Evolutionary conservation across 2,329 filamentous ascomycete genomes (phyloP), one percentile per base, ranked within the genome.

Genomic region (Tolypocladium tundrense): DNA sequence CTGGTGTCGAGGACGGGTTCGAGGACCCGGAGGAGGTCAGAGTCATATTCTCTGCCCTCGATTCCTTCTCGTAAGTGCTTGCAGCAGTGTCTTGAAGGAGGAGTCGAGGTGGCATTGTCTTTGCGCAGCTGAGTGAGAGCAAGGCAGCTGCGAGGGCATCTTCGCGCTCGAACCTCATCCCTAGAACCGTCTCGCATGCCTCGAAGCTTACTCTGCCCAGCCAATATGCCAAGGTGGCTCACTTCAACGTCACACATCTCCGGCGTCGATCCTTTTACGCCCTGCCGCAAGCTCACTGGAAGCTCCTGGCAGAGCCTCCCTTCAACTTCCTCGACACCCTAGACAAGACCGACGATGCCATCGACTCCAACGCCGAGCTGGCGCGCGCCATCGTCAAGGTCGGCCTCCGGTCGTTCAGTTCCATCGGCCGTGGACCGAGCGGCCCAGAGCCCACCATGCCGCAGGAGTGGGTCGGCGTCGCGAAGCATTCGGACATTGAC

Each of bases 261-360:
- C 87, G 94, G 27, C 86, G 95, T 35, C 91, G 94, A 72, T 88
- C 91, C 16, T 97, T 99, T 73, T 99, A 97, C 71, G 89, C 91
- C 10, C 80, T 99, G 7, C 91, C 93, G 1, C 85, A 87, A 59
- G 77, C 81, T 1, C 92, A 99, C 70, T 94, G 91, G 86, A 83
- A 88, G 67, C 81, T 96, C 68, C 82, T 99, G 1, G 86, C 91
- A 0, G 81, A 81, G 5, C 86, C 89, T 0, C 93, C 92, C 0
- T 95, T 97, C 76, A 88, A 85, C 59, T 85, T 94, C 56, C 81
- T 96, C 8, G 84, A 91, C 41, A 90, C 86, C 0, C 82, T 99
- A 41, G 83, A 88, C 63, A 82, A 81, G 54, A 83, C 95, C 14
- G 95, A 99, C 68, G 84, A 88, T 58, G 91, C 93, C 51, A 96